A percentile compares a stretch with the other conserved stretches of the same genome.
Evolutionary conservation across 805 yeast species (phyloP).

Genomic region (Starmerella stellata): DNA sequence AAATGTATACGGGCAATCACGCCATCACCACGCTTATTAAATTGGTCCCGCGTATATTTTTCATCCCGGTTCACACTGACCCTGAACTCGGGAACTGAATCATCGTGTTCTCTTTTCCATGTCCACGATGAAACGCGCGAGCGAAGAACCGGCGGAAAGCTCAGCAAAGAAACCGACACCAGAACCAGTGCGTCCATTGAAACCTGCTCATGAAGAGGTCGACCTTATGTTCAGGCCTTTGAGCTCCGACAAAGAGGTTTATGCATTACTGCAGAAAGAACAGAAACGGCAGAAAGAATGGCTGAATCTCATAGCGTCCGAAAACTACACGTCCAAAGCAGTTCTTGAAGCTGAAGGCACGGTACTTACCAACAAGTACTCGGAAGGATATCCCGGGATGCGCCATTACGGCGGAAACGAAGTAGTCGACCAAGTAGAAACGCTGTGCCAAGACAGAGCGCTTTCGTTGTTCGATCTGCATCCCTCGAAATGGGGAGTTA

Average conservation of each 20-base stretch:
- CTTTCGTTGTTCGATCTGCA: slow-evolving; percentile 66
- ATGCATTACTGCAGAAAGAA: slow-evolving; percentile 37
- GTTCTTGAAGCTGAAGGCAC: slow-evolving; percentile 93
- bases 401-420: slow-evolving; percentile 98
- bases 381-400: slow-evolving; percentile 98
- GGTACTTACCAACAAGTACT: slow-evolving; percentile 92
- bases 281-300: slow-evolving; percentile 78
- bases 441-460: slow-evolving; percentile 85
- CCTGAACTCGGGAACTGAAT: too few relatives aligned
- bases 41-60: too few relatives aligned
- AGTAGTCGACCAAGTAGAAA: slow-evolving; percentile 82
- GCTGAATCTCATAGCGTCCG: slow-evolving; percentile 85
- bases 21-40: too few relatives aligned
- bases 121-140: background rate
- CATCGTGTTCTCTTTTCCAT: too few relatives aligned
- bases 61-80: too few relatives aligned
- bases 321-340: slow-evolving; percentile 87
- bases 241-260: slow-evolving; percentile 25
- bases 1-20: too few relatives aligned
- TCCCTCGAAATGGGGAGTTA: slow-evolving; percentile 85
- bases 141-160: background rate
- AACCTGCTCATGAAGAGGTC: background rate
- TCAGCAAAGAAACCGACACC: background rate
- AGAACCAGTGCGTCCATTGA: too few relatives aligned
- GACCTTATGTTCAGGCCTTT: slow-evolving; percentile 6